phyloP scores from a whole-genome alignment of 345 rosid genomes.

The Alliaria petiolata region DNA sequence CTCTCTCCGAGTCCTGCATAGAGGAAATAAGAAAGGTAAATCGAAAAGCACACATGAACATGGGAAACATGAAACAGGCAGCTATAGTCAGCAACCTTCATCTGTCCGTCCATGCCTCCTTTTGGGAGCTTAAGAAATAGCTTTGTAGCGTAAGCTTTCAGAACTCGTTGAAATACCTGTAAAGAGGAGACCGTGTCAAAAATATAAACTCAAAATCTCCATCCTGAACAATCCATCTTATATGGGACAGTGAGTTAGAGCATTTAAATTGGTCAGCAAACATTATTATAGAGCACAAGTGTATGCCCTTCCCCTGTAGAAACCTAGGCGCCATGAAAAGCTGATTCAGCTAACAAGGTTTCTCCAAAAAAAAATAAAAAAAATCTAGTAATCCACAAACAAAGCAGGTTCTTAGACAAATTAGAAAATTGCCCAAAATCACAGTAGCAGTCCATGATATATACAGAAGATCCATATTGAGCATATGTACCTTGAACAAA shows the following conservation, averaged over 20 bases:
- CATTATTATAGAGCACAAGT: not conserved
- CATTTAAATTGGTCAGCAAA: not conserved
- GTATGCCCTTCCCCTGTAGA: no score
- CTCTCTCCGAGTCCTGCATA: slow-evolving; percentile 80
- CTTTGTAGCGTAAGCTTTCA: slow-evolving; percentile 84
- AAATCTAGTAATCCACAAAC: not conserved
- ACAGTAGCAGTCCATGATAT: not conserved
- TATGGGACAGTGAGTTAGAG: not conserved
- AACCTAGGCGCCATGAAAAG: slow-evolving; percentile 1
- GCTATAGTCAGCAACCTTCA: slow-evolving; percentile 50
- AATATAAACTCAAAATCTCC: not conserved
- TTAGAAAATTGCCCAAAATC: not conserved
- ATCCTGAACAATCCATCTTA: no score
- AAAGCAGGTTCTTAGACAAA: not conserved
- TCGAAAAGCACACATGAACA: slow-evolving; percentile 4
- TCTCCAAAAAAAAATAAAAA: not conserved
- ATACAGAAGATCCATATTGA: not conserved
- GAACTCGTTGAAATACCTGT: slow-evolving; percentile 88
- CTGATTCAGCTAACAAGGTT: slow-evolving; percentile 4
- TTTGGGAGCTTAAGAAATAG: slow-evolving; percentile 78
- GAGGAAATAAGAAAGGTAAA: not conserved
- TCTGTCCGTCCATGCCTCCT: slow-evolving; percentile 88
- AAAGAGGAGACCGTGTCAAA: not conserved
- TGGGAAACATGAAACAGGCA: not conserved
- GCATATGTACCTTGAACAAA: slow-evolving; percentile 67